These are phyloP conservation scores for Acacia pycnantha DNA, from an alignment of 331 rosid genomes.

Conservation along the genomic window DNA sequence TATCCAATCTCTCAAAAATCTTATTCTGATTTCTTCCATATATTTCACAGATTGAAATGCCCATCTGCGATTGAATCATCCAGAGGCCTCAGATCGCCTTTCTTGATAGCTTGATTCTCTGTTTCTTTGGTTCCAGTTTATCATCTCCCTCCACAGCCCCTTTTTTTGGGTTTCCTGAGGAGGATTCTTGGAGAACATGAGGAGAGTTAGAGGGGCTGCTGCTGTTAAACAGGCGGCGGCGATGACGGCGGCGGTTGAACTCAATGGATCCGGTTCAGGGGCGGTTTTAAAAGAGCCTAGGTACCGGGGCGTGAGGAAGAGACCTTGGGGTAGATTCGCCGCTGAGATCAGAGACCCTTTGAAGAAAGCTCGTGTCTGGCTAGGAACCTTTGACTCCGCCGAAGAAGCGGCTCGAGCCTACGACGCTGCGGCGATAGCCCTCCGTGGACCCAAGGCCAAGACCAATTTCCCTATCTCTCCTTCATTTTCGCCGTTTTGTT, in stretches of 20 bases:
- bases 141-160: neutral
- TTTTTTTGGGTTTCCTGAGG: neutral
- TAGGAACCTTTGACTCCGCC: slow-evolving; percentile 86
- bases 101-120: neutral
- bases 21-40: neutral
- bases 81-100: neutral
- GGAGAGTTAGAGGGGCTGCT: slow-evolving; percentile 59
- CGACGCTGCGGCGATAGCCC: slow-evolving; percentile 72
- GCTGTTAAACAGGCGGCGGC: slow-evolving; percentile 15
- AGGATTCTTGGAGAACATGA: slow-evolving; percentile 33
- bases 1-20: slow-evolving; percentile 5
- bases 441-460: slow-evolving; percentile 91
- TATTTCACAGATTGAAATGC: neutral
- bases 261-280: slow-evolving; percentile 37
- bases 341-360: slow-evolving; percentile 97
- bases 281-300: slow-evolving; percentile 50
- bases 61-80: neutral
- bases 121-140: neutral
- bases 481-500: slow-evolving; percentile 25
- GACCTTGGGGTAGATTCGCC: slow-evolving; percentile 98
- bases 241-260: slow-evolving; percentile 6
- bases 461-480: slow-evolving; percentile 56
- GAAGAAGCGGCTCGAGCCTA: slow-evolving; percentile 95
- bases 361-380: slow-evolving; percentile 89
- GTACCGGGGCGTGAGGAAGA: slow-evolving; percentile 76